Percentiles rank a stretch among this genome's conserved stretches.
phyloP scores from a whole-genome alignment of 805 yeast species.

The Starmerella bombi region DNA sequence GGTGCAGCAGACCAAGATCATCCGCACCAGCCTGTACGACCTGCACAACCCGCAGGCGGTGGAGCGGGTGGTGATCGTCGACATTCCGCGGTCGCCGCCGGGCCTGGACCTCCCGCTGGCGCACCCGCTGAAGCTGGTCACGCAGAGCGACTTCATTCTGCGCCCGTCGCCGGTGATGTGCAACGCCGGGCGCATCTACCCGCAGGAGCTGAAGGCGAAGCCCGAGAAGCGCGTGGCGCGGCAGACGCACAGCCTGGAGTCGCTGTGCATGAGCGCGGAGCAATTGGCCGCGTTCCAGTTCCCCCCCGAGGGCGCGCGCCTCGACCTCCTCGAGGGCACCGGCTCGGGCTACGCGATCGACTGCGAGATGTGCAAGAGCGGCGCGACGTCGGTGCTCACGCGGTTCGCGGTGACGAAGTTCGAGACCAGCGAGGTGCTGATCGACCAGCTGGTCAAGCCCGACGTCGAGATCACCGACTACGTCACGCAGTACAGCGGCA shows the following conservation, averaged over 20 bases:
- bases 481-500: conserved; percentile 74
- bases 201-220: neutral
- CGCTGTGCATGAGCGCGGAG: conserved; percentile 27
- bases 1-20: neutral
- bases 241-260: conserved; percentile 27
- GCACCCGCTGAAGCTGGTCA: neutral
- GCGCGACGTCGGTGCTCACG: conserved; percentile 52
- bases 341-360: conserved; percentile 58
- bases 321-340: conserved; percentile 6
- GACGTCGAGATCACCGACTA: conserved; percentile 62
- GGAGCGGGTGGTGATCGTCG: neutral
- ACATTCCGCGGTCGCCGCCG: neutral
- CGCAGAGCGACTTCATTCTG: neutral
- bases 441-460: conserved; percentile 73
- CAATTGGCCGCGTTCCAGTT: conserved; percentile 7
- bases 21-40: neutral
- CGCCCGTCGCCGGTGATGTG: neutral
- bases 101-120: neutral
- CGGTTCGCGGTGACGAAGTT: conserved; percentile 51
- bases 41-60: neutral
- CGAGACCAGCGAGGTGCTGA: conserved; percentile 42
- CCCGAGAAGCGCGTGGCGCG: neutral
- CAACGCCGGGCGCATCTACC: neutral
- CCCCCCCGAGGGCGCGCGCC: conserved; percentile 9
- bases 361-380: conserved; percentile 82